Base-by-base conservation (phyloP, 441 rosid genomes). In the Brassica hybrid region DNA sequence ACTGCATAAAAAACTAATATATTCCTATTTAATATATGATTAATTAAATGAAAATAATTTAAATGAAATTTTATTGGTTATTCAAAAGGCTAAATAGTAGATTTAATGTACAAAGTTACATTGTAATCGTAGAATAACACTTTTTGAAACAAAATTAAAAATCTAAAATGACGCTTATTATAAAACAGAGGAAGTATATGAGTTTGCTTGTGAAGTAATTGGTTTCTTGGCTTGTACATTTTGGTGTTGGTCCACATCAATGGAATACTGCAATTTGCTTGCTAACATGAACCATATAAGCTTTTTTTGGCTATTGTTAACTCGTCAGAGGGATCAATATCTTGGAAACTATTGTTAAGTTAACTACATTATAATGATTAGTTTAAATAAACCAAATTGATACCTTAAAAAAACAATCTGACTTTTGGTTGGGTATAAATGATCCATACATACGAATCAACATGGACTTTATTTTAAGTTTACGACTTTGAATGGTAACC, bases 171-270 rank as follows among this genome's bases (percentile, higher is more conserved):
- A 25, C 30, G 3, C 30, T 25, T 2, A 25, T 25, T 25, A 25
- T 25, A 1, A 25, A 25, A 25, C 30, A 25, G 4, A 25, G 2
- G 30, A 2, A 25, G 30, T 63, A 57, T 23, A 59, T 43, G 45
- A 16, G 78, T 45, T 50, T 68, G 43, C 64, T 72, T 48, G 60
- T 72, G 50, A 56, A 45, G 48, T 67, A 25, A 41, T 75, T 67
- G 76, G 17, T 69, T 71, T 62, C 84, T 62, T 71, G 30, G 78
- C 63, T 81, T 57, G 73, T 69, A 79, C 41, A 43, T 60, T 62
- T 65, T 50, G 70, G 50, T 66, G 1, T 58, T 63, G 76, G 77
- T 67, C 54, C 73, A 71, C 68, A 17, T 75, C 19, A 43, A 62
- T 74, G 45, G 48, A 34, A 38, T 73, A 69, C 63, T 72, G 36